Evolutionary conservation across 2,329 filamentous ascomycete species (phyloP).

Genomic region (Cyclaneusma minus): DNA sequence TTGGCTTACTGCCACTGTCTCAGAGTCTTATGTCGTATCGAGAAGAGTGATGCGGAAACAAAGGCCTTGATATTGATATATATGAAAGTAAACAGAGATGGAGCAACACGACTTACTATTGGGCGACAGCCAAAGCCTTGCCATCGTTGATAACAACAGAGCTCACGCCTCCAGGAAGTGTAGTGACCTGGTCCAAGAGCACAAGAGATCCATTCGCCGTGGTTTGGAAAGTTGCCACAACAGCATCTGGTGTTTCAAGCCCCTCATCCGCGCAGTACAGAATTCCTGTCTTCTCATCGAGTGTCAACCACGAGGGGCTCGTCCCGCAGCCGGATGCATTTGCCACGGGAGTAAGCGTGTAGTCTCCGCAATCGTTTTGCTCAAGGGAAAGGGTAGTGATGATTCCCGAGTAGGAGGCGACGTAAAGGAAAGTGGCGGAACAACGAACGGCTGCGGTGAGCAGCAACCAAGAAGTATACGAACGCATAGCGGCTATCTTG

Average conservation of each 20-base stretch:
- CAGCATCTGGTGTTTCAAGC: background rate
- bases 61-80: too few relatives aligned
- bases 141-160: conserved; percentile 23
- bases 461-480: too few relatives aligned
- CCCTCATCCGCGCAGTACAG: conserved; percentile 5
- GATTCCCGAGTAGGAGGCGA: conserved; percentile 22
- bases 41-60: too few relatives aligned
- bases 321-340: conserved; percentile 2
- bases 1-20: too few relatives aligned
- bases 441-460: too few relatives aligned
- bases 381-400: conserved; percentile 19
- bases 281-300: conserved; percentile 1
- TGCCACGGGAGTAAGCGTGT: conserved; percentile 4
- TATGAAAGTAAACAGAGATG: too few relatives aligned
- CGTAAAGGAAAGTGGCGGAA: conserved; percentile 20
- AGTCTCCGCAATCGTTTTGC: conserved; percentile 9
- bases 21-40: too few relatives aligned
- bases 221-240: conserved; percentile 9
- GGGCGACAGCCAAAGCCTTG: conserved; percentile 27
- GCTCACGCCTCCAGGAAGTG: conserved; percentile 20
- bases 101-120: conserved; percentile 27
- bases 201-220: conserved; percentile 22
- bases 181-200: conserved; percentile 20
- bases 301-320: conserved; percentile 4
- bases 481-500: too few relatives aligned